Evolutionary conservation across 176 grass and related monocot species (phyloP).

Genomic region (Urochloa ruziziensis): DNA sequence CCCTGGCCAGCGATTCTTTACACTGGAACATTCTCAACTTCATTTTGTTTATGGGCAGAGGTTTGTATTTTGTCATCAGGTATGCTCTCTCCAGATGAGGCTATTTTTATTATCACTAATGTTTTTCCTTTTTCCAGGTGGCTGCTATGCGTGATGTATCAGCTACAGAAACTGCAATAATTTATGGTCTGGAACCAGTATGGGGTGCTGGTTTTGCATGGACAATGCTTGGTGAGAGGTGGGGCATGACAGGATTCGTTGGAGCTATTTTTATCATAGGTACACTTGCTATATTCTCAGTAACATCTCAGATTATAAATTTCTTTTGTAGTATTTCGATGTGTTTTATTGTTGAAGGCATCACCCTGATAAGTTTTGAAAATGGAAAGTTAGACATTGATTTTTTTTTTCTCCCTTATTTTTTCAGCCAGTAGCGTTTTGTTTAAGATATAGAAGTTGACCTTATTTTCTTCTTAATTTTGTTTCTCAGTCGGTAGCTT

Average conservation of each 20-base stretch:
- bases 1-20: constrained; percentile 54
- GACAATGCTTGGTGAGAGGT: constrained; percentile 51
- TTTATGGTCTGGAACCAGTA: constrained; percentile 59
- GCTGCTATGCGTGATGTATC: constrained; percentile 54
- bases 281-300: background rate
- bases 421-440: constrained; percentile 31
- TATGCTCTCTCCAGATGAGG: background rate
- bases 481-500: constrained; percentile 45
- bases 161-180: constrained; percentile 64
- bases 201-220: constrained; percentile 61
- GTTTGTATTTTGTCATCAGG: constrained; percentile 12
- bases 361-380: background rate
- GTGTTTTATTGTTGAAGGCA: background rate
- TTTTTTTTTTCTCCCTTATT: background rate
- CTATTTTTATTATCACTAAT: background rate
- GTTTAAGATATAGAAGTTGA: background rate
- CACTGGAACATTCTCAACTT: constrained; percentile 48
- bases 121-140: constrained; percentile 33
- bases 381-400: constrained; percentile 5
- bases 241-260: constrained; percentile 42
- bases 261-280: constrained; percentile 50
- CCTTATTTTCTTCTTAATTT: background rate
- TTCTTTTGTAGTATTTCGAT: background rate
- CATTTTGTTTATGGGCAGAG: constrained; percentile 55
- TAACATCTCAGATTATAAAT: background rate